Percentiles rank a stretch among this genome's conserved stretches.
Conservation (phyloP, 768 basidiomycete genomes). For the Lactarius sp. region DNA sequence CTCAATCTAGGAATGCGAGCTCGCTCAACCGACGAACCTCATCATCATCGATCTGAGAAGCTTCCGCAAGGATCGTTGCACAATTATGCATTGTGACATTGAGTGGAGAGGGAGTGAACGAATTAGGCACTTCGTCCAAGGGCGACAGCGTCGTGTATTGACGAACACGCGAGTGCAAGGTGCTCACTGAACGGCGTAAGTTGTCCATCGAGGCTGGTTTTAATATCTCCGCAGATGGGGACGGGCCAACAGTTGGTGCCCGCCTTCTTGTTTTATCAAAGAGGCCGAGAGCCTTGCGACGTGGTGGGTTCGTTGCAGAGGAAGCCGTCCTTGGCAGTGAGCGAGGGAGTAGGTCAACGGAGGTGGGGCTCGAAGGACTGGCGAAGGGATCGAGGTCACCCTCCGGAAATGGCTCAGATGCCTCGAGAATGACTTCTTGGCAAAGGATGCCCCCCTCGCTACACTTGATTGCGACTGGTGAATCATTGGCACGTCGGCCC, state of each 20-base stretch:
- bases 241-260: not conserved
- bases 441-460: constrained; percentile 8
- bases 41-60: constrained; percentile 55
- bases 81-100: constrained; percentile 55
- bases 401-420: constrained; percentile 8
- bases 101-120: constrained; percentile 38
- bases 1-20: constrained; percentile 50
- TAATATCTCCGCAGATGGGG: not conserved
- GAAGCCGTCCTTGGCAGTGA: not conserved
- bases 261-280: constrained; percentile 3
- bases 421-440: constrained; percentile 16
- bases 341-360: not conserved
- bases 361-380: not conserved
- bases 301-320: not conserved
- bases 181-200: constrained; percentile 11
- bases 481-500: not conserved
- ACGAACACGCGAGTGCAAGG: not conserved
- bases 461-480: constrained; percentile 12
- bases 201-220: constrained; percentile 8
- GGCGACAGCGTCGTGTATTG: not conserved
- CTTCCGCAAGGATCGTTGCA: constrained; percentile 51
- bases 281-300: constrained; percentile 3
- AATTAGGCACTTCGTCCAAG: not conserved
- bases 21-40: constrained; percentile 68
- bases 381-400: constrained; percentile 10